Conservation (phyloP, 345 rosid species). For the Salix udensis region DNA sequence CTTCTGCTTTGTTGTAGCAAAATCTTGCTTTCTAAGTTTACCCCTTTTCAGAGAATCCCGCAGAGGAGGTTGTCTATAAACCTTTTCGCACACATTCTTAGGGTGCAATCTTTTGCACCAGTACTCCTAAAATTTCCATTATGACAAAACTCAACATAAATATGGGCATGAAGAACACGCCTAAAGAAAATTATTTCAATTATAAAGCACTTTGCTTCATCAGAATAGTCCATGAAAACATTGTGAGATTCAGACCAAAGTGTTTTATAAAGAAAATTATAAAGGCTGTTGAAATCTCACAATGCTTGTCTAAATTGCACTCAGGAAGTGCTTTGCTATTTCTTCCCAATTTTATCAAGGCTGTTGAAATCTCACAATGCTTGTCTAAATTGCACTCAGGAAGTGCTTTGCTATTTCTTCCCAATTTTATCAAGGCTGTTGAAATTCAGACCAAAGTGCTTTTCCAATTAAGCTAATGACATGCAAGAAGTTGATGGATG, state of each 20-base stretch:
- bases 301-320: no score
- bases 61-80: slow-evolving; percentile 84
- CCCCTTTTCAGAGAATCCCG: slow-evolving; percentile 80
- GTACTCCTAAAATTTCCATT: slow-evolving; percentile 62
- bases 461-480: neutral
- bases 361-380: neutral
- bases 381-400: no score
- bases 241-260: no score
- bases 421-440: no score
- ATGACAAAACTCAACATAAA: neutral
- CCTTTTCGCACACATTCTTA: slow-evolving; percentile 90
- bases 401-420: no score
- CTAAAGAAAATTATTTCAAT: neutral
- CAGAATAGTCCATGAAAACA: neutral
- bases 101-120: slow-evolving; percentile 99
- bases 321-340: no score
- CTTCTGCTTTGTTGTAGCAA: slow-evolving; percentile 72
- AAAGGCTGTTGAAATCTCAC: no score
- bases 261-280: no score
- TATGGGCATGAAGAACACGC: neutral
- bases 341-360: no score
- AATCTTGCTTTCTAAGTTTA: slow-evolving; percentile 83
- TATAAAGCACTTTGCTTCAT: neutral
- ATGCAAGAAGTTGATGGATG: neutral
- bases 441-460: neutral